phyloP scores from a whole-genome alignment of 2,329 filamentous ascomycete species.

The Calonectria henricotiae region DNA sequence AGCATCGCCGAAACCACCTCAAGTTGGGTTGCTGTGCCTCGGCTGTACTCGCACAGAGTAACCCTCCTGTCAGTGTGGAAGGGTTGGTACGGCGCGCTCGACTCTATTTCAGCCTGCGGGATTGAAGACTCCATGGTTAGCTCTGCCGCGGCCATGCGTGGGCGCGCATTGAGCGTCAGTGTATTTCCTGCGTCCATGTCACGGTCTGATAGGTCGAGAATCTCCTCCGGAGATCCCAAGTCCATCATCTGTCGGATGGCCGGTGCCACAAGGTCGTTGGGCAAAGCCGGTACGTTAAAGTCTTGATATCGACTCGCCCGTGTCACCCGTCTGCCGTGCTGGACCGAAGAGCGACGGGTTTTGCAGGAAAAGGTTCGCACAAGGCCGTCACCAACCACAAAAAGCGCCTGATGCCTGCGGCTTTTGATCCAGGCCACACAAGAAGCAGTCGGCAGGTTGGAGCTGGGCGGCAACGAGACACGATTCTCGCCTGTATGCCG shows the following conservation, averaged over 20 bases:
- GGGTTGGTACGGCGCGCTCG: slow-evolving; percentile 94
- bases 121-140: slow-evolving; percentile 75
- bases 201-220: slow-evolving; percentile 69
- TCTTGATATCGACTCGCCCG: slow-evolving; percentile 76
- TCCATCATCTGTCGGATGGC: slow-evolving; percentile 71
- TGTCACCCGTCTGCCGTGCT: slow-evolving; percentile 68
- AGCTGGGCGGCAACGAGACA: slow-evolving; percentile 76
- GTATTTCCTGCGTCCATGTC: slow-evolving; percentile 71
- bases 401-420: slow-evolving; percentile 75
- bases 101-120: slow-evolving; percentile 90
- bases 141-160: slow-evolving; percentile 58
- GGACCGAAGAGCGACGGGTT: slow-evolving; percentile 69
- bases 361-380: slow-evolving; percentile 78
- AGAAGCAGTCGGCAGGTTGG: slow-evolving; percentile 69
- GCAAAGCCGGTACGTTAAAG: slow-evolving; percentile 76
- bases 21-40: slow-evolving; percentile 54
- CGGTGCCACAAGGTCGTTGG: slow-evolving; percentile 73
- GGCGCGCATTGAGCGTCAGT: slow-evolving; percentile 65
- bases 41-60: slow-evolving; percentile 78
- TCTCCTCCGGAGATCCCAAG: slow-evolving; percentile 69
- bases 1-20: slow-evolving; percentile 61
- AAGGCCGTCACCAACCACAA: slow-evolving; percentile 76
- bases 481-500: slow-evolving; percentile 84
- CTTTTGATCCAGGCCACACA: slow-evolving; percentile 79
- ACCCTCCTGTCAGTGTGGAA: slow-evolving; percentile 95